These are phyloP conservation scores for Aspergillus hortae DNA, from an alignment of 2,329 filamentous ascomycete genomes.

Conservation along the genomic window DNA sequence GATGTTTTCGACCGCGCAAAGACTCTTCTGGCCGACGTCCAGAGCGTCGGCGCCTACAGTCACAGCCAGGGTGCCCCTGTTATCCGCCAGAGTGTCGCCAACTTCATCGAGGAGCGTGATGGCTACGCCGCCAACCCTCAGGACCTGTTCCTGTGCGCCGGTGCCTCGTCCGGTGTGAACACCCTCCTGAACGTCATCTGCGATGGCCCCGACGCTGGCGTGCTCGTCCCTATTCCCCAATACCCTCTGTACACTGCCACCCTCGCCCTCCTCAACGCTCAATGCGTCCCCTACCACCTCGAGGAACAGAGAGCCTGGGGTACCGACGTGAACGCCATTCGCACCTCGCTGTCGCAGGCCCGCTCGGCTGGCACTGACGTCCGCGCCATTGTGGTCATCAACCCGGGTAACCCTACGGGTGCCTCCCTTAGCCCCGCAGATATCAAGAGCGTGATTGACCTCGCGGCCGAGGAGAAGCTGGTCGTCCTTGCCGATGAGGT, in stretches of 20 bases:
- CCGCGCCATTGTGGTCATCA: conserved; percentile 93
- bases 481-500: conserved; percentile 95
- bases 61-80: conserved; percentile 83
- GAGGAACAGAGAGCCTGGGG: conserved; percentile 85
- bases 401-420: conserved; percentile 96
- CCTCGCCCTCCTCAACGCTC: conserved; percentile 77
- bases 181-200: conserved; percentile 89
- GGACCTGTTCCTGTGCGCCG: conserved; percentile 85
- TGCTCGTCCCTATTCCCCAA: conserved; percentile 93
- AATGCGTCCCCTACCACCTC: conserved; percentile 88
- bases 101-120: conserved; percentile 89
- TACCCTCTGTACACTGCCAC: conserved; percentile 98
- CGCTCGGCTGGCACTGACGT: conserved; percentile 76
- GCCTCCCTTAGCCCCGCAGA: conserved; percentile 76
- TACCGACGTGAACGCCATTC: conserved; percentile 78
- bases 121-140: conserved; percentile 77
- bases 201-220: conserved; percentile 68
- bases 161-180: conserved; percentile 92
- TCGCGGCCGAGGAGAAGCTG: conserved; percentile 78
- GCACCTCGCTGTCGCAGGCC: conserved; percentile 68
- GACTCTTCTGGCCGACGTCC: conserved; percentile 75
- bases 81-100: conserved; percentile 84
- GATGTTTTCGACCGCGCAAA: conserved; percentile 84
- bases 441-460: conserved; percentile 78
- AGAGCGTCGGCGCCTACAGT: conserved; percentile 94